These are phyloP conservation scores for Nitzschia sp. DNA, from an alignment of 108 stramenopile genomes.

Conservation along the genomic window DNA sequence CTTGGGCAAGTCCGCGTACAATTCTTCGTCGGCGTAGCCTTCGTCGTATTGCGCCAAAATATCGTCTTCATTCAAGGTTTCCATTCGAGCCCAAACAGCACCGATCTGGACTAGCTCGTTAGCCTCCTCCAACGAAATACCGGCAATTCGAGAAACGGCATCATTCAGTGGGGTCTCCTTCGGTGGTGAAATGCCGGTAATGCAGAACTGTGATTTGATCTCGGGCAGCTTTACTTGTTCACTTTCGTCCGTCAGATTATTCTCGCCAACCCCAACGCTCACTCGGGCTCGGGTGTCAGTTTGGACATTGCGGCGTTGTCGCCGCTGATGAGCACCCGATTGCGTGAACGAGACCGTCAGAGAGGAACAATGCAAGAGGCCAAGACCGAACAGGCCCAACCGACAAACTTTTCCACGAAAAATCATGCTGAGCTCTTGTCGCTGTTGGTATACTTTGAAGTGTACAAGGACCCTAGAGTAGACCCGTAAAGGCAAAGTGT, in stretches of 20 bases:
- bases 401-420: not conserved
- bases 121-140: slow-evolving; percentile 65
- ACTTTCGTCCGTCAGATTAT: slow-evolving; percentile 11
- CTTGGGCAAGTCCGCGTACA: slow-evolving; percentile 53
- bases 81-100: slow-evolving; percentile 88
- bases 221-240: slow-evolving; percentile 14
- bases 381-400: not conserved
- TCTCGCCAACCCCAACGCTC: not conserved
- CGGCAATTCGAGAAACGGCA: slow-evolving; percentile 60
- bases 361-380: not conserved
- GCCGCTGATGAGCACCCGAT: too few relatives aligned
- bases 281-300: not conserved
- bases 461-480: too few relatives aligned
- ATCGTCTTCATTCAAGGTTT: slow-evolving; percentile 73
- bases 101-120: slow-evolving; percentile 77
- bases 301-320: too few relatives aligned
- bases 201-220: slow-evolving; percentile 41
- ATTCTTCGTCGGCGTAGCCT: slow-evolving; percentile 15
- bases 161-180: slow-evolving; percentile 69
- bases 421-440: not conserved
- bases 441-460: too few relatives aligned
- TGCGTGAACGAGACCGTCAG: too few relatives aligned
- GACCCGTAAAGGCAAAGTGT: too few relatives aligned
- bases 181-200: slow-evolving; percentile 76
- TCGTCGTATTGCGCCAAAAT: slow-evolving; percentile 68